Evolutionary conservation across 768 basidiomycete genomes (phyloP).

Genomic region (Suillus ampliporus): DNA sequence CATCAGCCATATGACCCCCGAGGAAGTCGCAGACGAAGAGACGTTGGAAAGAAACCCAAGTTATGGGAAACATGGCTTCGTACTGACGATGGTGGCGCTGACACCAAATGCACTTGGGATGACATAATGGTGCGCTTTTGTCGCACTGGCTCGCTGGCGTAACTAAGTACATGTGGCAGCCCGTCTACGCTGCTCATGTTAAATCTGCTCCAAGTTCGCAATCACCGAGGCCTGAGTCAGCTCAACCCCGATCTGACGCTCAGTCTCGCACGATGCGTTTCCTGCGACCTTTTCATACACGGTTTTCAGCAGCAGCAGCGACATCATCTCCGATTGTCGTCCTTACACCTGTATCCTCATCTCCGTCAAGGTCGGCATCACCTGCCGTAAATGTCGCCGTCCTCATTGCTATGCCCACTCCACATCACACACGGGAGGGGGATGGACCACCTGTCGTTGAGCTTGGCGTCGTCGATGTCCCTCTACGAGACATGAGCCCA

Average conservation of each 20-base stretch:
- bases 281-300: conserved; percentile 22
- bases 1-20: conserved; percentile 17
- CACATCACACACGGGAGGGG: conserved; percentile 22
- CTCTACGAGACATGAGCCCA: neutral
- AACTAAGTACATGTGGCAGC: conserved; percentile 21
- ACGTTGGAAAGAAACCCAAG: conserved; percentile 36
- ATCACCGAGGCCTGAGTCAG: neutral
- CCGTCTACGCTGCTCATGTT: conserved; percentile 28
- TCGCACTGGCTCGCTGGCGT: neutral
- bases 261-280: conserved; percentile 21
- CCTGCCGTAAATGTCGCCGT: conserved; percentile 45
- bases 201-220: conserved; percentile 18
- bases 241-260: conserved; percentile 12
- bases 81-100: conserved; percentile 17
- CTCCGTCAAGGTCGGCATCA: conserved; percentile 14
- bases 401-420: conserved; percentile 50
- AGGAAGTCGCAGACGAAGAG: conserved; percentile 27
- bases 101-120: conserved; percentile 31
- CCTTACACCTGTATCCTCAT: conserved; percentile 3
- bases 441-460: conserved; percentile 39
- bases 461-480: conserved; percentile 35
- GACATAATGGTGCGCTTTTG: conserved; percentile 32
- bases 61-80: conserved; percentile 37
- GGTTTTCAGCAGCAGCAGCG: conserved; percentile 20
- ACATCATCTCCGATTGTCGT: conserved; percentile 12